phyloP scores from a whole-genome alignment of 2,329 filamentous ascomycete species.

The Moelleriella libera region DNA sequence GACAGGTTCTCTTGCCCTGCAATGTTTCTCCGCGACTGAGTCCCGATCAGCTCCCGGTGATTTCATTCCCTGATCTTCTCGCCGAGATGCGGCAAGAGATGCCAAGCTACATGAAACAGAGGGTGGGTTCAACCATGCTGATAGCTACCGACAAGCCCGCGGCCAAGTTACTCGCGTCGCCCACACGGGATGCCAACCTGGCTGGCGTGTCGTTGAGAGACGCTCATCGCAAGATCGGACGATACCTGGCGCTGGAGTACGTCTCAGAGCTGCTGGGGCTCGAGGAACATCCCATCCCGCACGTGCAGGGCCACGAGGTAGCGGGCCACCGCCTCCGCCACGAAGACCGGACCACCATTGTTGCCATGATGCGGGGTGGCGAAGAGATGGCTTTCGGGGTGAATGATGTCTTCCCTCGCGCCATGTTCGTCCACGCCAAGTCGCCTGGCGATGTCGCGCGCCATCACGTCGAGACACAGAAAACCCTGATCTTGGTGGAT shows the following conservation, averaged over 20 bases:
- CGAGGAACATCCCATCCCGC: conserved; percentile 30
- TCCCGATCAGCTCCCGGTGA: conserved; percentile 22
- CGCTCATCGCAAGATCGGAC: conserved; percentile 33
- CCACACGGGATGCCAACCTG: conserved; percentile 34
- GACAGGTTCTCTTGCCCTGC: conserved; percentile 31
- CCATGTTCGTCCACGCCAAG: conserved; percentile 34
- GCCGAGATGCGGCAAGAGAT: neutral
- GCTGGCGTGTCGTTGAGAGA: conserved; percentile 30
- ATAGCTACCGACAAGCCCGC: conserved; percentile 30
- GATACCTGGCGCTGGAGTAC: conserved; percentile 37
- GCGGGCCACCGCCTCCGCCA: conserved; percentile 29
- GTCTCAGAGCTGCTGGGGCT: conserved; percentile 32
- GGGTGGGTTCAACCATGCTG: conserved; percentile 9
- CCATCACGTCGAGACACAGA: conserved; percentile 22
- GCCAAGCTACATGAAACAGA: conserved; percentile 11
- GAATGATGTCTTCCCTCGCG: conserved; percentile 33
- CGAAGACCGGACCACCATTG: conserved; percentile 36
- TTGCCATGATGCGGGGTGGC: conserved; percentile 49
- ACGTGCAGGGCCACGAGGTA: conserved; percentile 33
- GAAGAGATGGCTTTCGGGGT: conserved; percentile 48
- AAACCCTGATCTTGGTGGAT: conserved; percentile 39
- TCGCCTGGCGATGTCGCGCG: conserved; percentile 23
- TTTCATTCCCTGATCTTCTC: conserved; percentile 4
- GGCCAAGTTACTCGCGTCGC: conserved; percentile 35
- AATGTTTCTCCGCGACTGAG: conserved; percentile 26